Base-by-base conservation (phyloP, 441 rosid species). In the Bruguiera hainesii region DNA sequence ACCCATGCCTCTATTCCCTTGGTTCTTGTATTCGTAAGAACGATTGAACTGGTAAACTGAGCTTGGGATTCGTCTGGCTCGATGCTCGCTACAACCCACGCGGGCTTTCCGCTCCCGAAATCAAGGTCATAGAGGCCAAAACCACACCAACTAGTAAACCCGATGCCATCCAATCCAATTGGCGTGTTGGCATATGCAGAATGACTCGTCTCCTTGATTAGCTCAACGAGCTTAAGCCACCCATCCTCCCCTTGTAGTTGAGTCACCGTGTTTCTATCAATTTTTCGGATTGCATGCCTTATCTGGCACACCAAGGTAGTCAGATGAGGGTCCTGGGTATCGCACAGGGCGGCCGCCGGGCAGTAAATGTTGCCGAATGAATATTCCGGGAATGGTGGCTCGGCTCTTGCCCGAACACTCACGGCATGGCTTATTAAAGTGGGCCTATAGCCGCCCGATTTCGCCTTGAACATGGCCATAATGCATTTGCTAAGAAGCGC, bases 1-100 rank as follows among this genome's bases (percentile, higher is more conserved):
- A 74, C 64, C 86, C 84, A 78, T 1, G 83, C 83, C 62, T 83
- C 84, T 23, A 78, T 66, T 21, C 81, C 83, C 26, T 74, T 70
- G n/a, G 19, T 48, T 19, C 69, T 73, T 3, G 70, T 71, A 15
- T 76, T 69, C 49, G 56, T 65, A 64, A 73, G 62, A 51, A 73
- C 16, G 29, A 65, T 19, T 7, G 28, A 25, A 53, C 5, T 53
- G 28, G 6, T 8, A 25, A 53, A 53, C 57, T 21, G 26, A 8
- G 26, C 16, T 4, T 26, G 35, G 19, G 33, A 5, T 42, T n/a
- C 7, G 13, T 26, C 35, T 3, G 30, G 18, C 23, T 28, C 66
- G 23, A 8, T 13, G 20, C 26, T 75, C 15, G 57, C n/a, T 3
- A 42, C 48, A 11, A 70, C 73, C 85, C 81, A 77, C 1, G 37